Evolutionary conservation across 139 green algal genomes (phyloP).

Genomic region (Auxenochlorella protothecoides): DNA sequence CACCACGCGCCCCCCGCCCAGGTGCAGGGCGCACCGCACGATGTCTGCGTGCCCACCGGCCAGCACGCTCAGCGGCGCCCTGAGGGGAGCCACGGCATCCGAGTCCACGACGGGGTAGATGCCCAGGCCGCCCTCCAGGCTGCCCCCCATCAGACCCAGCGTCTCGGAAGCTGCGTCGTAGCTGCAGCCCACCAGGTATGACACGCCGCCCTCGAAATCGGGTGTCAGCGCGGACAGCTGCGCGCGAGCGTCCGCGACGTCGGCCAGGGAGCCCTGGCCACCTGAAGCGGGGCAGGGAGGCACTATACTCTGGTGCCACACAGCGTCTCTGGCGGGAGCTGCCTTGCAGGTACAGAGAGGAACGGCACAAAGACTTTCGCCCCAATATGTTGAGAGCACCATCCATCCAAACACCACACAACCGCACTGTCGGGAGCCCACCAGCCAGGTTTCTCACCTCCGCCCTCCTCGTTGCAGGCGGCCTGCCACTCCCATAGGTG

Average conservation of each 20-base stretch:
- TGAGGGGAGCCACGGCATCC: constrained; percentile 14
- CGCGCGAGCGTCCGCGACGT: constrained; percentile 33
- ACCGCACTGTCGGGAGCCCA: background rate
- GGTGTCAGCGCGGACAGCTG: constrained; percentile 8
- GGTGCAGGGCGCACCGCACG: constrained; percentile 49
- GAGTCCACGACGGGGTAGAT: constrained; percentile 41
- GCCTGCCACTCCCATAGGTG: constrained; percentile 71
- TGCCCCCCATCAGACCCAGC: constrained; percentile 44
- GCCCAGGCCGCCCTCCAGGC: constrained; percentile 31
- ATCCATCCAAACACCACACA: background rate
- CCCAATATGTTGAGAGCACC: too few relatives aligned
- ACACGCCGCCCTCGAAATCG: constrained; percentile 11
- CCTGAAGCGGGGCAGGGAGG: constrained; percentile 2
- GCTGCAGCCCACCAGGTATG: constrained; percentile 55
- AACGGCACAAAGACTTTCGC: too few relatives aligned
- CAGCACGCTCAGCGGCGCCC: constrained; percentile 30
- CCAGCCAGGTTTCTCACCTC: constrained; percentile 18
- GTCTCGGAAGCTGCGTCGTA: constrained; percentile 37
- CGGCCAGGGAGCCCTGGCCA: constrained; percentile 33
- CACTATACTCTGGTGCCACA: background rate
- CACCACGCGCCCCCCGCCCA: constrained; percentile 13
- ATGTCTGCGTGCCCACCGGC: constrained; percentile 40
- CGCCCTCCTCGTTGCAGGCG: constrained; percentile 34
- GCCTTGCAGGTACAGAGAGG: too few relatives aligned
- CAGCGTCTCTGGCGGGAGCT: background rate